Evolutionary conservation across 139 green algal species (phyloP).

Genomic region (Tetraselmis striata): DNA sequence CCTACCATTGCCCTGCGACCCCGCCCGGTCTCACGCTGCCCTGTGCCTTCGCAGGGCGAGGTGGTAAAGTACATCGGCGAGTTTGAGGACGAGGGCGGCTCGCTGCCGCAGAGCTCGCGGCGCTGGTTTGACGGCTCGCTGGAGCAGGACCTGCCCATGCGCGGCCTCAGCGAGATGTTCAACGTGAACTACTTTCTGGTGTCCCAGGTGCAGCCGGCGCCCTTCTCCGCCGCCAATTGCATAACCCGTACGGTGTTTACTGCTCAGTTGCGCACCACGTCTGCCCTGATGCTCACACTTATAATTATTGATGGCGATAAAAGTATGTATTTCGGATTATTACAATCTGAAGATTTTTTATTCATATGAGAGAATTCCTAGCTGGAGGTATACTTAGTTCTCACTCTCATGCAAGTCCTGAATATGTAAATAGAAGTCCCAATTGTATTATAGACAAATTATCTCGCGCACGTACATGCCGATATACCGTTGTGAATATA

Average conservation of each 20-base stretch:
- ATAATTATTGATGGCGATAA: too few relatives aligned
- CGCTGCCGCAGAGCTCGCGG: background rate
- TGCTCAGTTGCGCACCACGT: constrained; percentile 2
- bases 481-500: too few relatives aligned
- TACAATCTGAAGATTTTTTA: background rate
- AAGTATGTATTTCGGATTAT: background rate
- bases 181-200: constrained; percentile 93
- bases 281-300: too few relatives aligned
- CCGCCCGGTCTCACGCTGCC: background rate
- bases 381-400: too few relatives aligned
- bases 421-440: too few relatives aligned
- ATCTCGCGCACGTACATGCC: too few relatives aligned
- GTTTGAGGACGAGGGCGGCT: background rate
- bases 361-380: too few relatives aligned
- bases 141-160: constrained; percentile 74
- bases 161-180: constrained; percentile 81
- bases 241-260: constrained; percentile 1
- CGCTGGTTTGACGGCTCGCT: constrained; percentile 7
- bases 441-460: too few relatives aligned
- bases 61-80: background rate
- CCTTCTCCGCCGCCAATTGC: too few relatives aligned
- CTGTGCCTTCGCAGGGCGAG: background rate
- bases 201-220: constrained; percentile 54
- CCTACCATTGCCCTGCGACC: too few relatives aligned
- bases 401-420: too few relatives aligned